Evolutionary conservation across 306 rosid genomes (phyloP).

Genomic region (Castanopsis chinensis): DNA sequence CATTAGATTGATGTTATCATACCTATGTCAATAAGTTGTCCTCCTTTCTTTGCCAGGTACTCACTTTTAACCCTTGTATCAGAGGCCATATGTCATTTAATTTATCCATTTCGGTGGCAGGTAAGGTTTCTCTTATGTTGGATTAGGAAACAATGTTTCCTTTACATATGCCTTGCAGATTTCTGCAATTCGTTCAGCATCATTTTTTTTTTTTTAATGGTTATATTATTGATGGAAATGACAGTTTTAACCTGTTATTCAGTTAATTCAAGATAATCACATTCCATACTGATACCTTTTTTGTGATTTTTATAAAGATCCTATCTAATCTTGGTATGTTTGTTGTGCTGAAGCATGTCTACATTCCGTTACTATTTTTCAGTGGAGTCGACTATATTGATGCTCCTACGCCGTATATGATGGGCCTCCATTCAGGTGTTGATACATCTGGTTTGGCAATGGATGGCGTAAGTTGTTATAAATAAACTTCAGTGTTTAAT

Average conservation of each 20-base stretch:
- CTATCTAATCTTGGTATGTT: constrained; percentile 47
- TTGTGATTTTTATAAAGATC: constrained; percentile 27
- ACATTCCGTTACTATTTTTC: constrained; percentile 98
- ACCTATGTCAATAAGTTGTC: constrained; percentile 2
- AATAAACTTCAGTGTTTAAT: constrained; percentile 16
- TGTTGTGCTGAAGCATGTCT: constrained; percentile 87
- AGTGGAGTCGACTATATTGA: constrained; percentile 99
- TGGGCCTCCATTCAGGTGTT: constrained; percentile 98
- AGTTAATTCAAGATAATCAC: constrained; percentile 19
- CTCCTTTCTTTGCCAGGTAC: constrained; percentile 64
- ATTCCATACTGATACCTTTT: constrained; percentile 4
- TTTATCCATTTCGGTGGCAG: constrained; percentile 99
- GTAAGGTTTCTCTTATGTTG: constrained; percentile 38
- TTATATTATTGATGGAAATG: constrained; percentile 1
- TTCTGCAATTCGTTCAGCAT: constrained; percentile 6
- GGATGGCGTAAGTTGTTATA: constrained; percentile 85
- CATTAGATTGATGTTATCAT: background rate
- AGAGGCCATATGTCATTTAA: constrained; percentile 93
- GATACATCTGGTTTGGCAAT: constrained; percentile 72
- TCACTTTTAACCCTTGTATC: constrained; percentile 86
- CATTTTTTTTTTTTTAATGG: constrained; percentile 5
- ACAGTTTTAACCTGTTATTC: background rate
- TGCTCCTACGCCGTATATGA: constrained; percentile 98
- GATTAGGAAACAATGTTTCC: constrained; percentile 12
- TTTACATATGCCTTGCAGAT: background rate